Evolutionary conservation across 2,329 filamentous ascomycete species (phyloP), one percentile per base, ranked within the genome.

Genomic region (Cordyceps fumosorosea): DNA sequence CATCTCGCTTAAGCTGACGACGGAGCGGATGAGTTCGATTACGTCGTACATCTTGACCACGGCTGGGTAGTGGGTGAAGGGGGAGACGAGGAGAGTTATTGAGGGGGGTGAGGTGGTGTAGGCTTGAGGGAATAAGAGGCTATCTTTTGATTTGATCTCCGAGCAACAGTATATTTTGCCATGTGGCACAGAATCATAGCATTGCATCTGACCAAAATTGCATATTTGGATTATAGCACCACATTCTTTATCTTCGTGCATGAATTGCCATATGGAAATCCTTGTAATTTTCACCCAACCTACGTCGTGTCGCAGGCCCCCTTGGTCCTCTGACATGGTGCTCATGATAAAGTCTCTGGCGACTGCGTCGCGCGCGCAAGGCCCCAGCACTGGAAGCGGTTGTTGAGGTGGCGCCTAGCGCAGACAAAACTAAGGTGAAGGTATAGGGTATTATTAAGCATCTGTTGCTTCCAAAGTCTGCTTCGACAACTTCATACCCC

Each of bases 1-100:
- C 69, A 87, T 98, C 56, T 90, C 89, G n/a, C 74, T 99, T 72
- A 97, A 96, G 80, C 76, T 99, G 73, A 98, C 93, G 48, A 96
- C 89, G 62, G 95, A 99, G 81, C 83, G 95, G 67, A 96, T 98
- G 91, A 81, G 77, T 65, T 82, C 84, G 6, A 87, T 89, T 68
- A 89, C 85, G 7, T 80, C 78, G 53, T 81, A 82, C 62, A 80
- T 81, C 32, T 64, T 82, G 67, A 81, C 79, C 11, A 79, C 79
- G 70, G 80, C 79, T 50, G 79, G 78, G 44, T 82, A 67, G 20
- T 18, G 40, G 24, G 22, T 20, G 26, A 14, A 29, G 40, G 14
- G 20, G 26, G 32, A n/a, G 18, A 24, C 4, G 29, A 20, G 11
- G 1, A 11, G 5, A 10, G 47, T 32, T 32, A 11, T 37, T 29